A percentile compares a stretch with the other conserved stretches of the same genome.
Evolutionary conservation across 768 basidiomycete genomes (phyloP).

Genomic region (Candolleomyces efflorescens): DNA sequence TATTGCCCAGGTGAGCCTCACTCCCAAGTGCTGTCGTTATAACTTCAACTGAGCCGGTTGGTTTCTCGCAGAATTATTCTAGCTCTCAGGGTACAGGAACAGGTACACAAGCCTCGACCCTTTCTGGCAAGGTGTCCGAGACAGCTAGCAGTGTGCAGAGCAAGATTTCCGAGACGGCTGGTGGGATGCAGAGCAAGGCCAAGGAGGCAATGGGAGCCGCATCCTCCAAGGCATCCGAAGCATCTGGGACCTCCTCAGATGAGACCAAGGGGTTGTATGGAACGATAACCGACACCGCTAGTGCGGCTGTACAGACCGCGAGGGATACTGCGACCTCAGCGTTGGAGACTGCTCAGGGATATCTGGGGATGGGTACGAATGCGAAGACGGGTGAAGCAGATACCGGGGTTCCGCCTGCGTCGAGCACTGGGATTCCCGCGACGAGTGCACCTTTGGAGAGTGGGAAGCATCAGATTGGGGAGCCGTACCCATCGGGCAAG

Average conservation of each 20-base stretch:
- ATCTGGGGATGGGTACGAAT: slow-evolving; percentile 18
- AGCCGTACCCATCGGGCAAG: slow-evolving; percentile 25
- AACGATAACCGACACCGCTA: slow-evolving; percentile 1
- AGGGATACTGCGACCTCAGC: slow-evolving; percentile 10
- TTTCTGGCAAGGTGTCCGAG: background rate
- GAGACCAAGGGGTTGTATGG: background rate
- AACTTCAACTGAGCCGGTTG: background rate
- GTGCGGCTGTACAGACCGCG: background rate
- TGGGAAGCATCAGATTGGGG: slow-evolving; percentile 27
- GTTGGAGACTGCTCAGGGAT: slow-evolving; percentile 26
- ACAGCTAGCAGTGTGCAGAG: background rate
- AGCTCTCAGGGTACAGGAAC: background rate
- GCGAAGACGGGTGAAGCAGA: slow-evolving; percentile 7
- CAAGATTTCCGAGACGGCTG: background rate
- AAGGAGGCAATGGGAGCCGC: slow-evolving; percentile 53
- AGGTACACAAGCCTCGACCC: background rate
- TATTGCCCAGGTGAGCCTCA: slow-evolving; percentile 1
- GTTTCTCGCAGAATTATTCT: background rate
- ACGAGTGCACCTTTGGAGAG: slow-evolving; percentile 39
- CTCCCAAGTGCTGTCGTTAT: background rate
- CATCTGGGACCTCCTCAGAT: slow-evolving; percentile 24
- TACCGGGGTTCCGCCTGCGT: background rate
- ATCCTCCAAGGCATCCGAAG: slow-evolving; percentile 38
- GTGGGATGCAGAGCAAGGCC: slow-evolving; percentile 23
- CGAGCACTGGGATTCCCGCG: slow-evolving; percentile 23